phyloP scores from a whole-genome alignment of 768 basidiomycete species.

The Tephrocybe sp. region DNA sequence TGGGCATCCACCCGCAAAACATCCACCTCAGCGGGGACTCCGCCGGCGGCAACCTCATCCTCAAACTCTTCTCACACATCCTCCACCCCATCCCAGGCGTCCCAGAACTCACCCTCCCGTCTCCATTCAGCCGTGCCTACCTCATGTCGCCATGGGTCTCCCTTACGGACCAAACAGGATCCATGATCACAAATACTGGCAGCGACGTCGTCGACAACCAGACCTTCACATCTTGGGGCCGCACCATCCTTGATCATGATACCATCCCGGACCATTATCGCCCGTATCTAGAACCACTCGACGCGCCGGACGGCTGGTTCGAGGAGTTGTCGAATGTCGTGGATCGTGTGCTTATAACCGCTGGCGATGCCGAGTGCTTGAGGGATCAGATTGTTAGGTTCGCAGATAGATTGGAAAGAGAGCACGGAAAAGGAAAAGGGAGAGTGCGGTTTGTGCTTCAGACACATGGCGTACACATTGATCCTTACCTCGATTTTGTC shows the following conservation, averaged over 20 bases:
- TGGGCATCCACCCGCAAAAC: slow-evolving; percentile 25
- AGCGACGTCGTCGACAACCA: slow-evolving; percentile 20
- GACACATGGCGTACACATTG: slow-evolving; percentile 35
- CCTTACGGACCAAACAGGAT: slow-evolving; percentile 2
- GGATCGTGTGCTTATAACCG: slow-evolving; percentile 34
- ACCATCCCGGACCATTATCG: slow-evolving; percentile 21
- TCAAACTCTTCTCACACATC: slow-evolving; percentile 29
- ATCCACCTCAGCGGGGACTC: slow-evolving; percentile 33
- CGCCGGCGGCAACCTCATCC: slow-evolving; percentile 31
- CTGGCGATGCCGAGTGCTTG: slow-evolving; percentile 33
- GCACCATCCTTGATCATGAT: slow-evolving; percentile 13
- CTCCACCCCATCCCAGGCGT: slow-evolving; percentile 26
- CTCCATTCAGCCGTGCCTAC: slow-evolving; percentile 21
- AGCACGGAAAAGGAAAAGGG: slow-evolving; percentile 15
- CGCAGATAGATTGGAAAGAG: slow-evolving; percentile 21
- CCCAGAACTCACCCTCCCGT: slow-evolving; percentile 15
- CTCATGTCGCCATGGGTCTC: slow-evolving; percentile 33
- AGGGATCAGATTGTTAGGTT: slow-evolving; percentile 30
- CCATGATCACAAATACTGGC: slow-evolving; percentile 12
- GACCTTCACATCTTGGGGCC: slow-evolving; percentile 16
- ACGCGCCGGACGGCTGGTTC: slow-evolving; percentile 35
- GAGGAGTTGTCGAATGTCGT: slow-evolving; percentile 29
- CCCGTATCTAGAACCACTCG: slow-evolving; percentile 30
- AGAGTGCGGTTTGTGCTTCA: slow-evolving; percentile 27
- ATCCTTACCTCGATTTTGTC: too few species aligned